phyloP scores from a whole-genome alignment of 2,329 filamentous ascomycete genomes.

The Xylariaceae sp. region DNA sequence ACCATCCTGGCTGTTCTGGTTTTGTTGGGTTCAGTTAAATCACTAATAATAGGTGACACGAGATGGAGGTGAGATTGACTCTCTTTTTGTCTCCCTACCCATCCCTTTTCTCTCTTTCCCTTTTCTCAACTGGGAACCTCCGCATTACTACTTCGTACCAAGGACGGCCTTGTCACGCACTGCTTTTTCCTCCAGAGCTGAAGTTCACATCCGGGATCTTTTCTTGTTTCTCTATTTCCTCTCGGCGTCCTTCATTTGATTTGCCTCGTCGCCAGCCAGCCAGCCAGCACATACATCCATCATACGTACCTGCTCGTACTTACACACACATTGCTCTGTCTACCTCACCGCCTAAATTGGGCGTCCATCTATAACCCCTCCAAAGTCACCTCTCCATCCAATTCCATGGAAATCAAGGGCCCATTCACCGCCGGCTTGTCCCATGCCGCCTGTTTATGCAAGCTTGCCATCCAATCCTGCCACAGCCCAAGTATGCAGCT shows the following conservation, averaged over 20 bases:
- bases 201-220: slow-evolving; percentile 2
- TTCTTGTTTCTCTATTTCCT: neutral
- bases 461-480: slow-evolving; percentile 13
- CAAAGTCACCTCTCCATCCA: slow-evolving; percentile 7
- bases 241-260: slow-evolving; percentile 4
- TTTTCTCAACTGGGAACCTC: slow-evolving; percentile 3
- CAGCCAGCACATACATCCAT: neutral
- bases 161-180: neutral
- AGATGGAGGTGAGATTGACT: slow-evolving; percentile 24
- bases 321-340: slow-evolving; percentile 9
- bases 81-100: neutral
- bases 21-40: slow-evolving; percentile 9
- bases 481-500: slow-evolving; percentile 26
- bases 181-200: slow-evolving; percentile 7
- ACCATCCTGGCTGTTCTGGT: slow-evolving; percentile 13
- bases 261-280: slow-evolving; percentile 4
- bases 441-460: slow-evolving; percentile 13
- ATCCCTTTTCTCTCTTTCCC: neutral
- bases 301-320: neutral
- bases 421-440: slow-evolving; percentile 17
- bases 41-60: slow-evolving; percentile 17
- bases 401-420: slow-evolving; percentile 13
- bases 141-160: neutral
- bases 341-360: slow-evolving; percentile 18
- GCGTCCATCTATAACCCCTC: slow-evolving; percentile 12